Evolutionary conservation across 352 stramenopile species (phyloP), one percentile per base, ranked within the genome.

Genomic region (Globisporangium cystogenes): DNA sequence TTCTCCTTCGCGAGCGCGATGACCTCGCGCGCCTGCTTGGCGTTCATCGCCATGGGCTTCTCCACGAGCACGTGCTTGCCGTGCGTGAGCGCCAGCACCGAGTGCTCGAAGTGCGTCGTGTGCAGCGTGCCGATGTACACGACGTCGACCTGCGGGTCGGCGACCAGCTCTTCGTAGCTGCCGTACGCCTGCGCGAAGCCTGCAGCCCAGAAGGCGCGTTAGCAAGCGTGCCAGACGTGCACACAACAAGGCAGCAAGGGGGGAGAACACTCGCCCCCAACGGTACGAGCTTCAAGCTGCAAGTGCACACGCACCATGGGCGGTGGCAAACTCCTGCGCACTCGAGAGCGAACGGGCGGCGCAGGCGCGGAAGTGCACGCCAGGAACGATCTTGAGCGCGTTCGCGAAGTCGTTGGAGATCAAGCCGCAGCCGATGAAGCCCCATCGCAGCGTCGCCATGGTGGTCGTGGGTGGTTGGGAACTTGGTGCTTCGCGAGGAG

Each of bases 121-220:
- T 96, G 85, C 16, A 97, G 55, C 54, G 87, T 95, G 21, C 82
- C 87, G 29, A 97, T 70, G 67, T 97, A 97, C 26, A 95, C 76
- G 48, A 96, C 76, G 49, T 96, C 82, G 27, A 97, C 77, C 3
- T 82, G 59, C 3, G 71, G 29, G 69, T 97, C 86, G 7, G 59
- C 43, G 20, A 70, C 62, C 18, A 97, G 62, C 45, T 81, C 83
- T 27, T n/a, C n/a, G n/a, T n/a, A n/a, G n/a, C n/a, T n/a, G n/a
- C n/a, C n/a, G n/a, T n/a, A n/a, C n/a, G n/a, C n/a, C n/a, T n/a
- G n/a, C n/a, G n/a, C n/a, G n/a, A n/a, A n/a, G n/a, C n/a, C n/a
- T n/a, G n/a, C n/a, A n/a, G n/a, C n/a, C n/a, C n/a, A n/a, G n/a
- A n/a, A n/a, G n/a, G n/a, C n/a, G n/a, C n/a, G n/a, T n/a, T n/a